Evolutionary conservation across 2,329 filamentous ascomycete species (phyloP).

Genomic region (Beauveria brongniartii): DNA sequence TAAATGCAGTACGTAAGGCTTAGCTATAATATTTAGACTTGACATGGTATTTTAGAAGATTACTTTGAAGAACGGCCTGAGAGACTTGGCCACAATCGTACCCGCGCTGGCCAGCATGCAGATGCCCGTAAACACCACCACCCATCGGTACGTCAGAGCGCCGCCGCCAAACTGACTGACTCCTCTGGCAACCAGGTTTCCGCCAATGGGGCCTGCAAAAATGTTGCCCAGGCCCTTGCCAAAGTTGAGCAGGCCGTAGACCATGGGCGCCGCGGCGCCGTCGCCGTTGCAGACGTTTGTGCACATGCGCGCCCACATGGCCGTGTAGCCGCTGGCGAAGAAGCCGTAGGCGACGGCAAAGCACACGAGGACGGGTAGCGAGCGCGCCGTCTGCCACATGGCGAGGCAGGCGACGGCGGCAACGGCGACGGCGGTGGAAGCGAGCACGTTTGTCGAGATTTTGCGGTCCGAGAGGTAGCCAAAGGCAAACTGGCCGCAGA

Average conservation of each 20-base stretch:
- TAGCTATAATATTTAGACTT: no score
- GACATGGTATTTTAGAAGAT: no score
- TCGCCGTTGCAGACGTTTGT: conserved; percentile 21
- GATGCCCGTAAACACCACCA: conserved; percentile 1
- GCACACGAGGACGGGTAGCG: conserved; percentile 34
- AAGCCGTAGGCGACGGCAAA: conserved; percentile 48
- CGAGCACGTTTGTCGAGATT: conserved; percentile 13
- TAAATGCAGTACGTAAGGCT: no score
- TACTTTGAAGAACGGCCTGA: neutral
- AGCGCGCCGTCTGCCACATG: conserved; percentile 42
- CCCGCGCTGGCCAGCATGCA: conserved; percentile 7
- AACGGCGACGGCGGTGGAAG: conserved; percentile 33
- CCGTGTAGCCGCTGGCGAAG: conserved; percentile 12
- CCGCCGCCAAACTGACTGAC: neutral
- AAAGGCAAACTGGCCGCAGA: conserved; percentile 40
- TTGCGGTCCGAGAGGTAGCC: conserved; percentile 41
- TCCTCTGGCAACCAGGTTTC: conserved; percentile 16
- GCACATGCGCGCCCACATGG: conserved; percentile 21
- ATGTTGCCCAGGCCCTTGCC: conserved; percentile 25
- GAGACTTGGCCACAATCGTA: neutral
- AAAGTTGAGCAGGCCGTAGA: conserved; percentile 22
- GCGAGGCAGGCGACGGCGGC: conserved; percentile 39
- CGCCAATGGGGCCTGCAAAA: conserved; percentile 22
- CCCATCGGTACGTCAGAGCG: neutral
- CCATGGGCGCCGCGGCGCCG: conserved; percentile 19